Evolutionary conservation across 805 yeast genomes (phyloP), one percentile per base, ranked within the genome.

Genomic region (Starmerella davenportii): DNA sequence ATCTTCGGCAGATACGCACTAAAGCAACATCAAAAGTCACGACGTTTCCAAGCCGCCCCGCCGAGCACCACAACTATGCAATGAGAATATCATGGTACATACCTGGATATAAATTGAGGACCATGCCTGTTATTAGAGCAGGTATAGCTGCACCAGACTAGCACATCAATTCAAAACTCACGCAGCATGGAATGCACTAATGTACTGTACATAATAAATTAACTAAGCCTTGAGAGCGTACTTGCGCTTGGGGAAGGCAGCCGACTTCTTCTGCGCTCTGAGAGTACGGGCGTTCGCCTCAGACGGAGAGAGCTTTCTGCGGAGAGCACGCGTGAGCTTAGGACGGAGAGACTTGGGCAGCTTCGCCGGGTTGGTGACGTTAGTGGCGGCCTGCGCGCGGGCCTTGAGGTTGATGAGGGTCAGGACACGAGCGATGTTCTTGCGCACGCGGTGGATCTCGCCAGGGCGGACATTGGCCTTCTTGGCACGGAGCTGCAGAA

Each of bases 241-340:
- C 70, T 79, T 79, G 77, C 93, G 84, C 72, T 78, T 85, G 66
- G 99, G 96, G 93, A 77, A 84, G 68, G 95, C 93, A 60, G 74
- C 72, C 61, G 74, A 74, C 69, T 72, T 76, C 85, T 90, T 90
- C 69, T 72, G 74, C 64, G 85, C 82, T 74, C 79, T 84, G 57
- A 68, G 78, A 61, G 96, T 87, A 64, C 69, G 66, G 64, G 69
- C 69, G 58, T 72, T 61, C 64, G 80, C 76, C 72, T 90, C 95
- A 67, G 67, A 66, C 62, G 78, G 72, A 66, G 95, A 75, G 63
- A 90, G 74, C 63, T 76, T 74, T 76, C 96, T 80, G 80, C 98
- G 87, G 69, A 87, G 70, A 67, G 98, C 96, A 78, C 96, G 87
- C 69, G 99, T 90, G 79, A 90, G 81, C 87, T 90, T 90, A 59